phyloP scores from a whole-genome alignment of 1,139 yeast species.

The Geotrichum histeridarum region DNA sequence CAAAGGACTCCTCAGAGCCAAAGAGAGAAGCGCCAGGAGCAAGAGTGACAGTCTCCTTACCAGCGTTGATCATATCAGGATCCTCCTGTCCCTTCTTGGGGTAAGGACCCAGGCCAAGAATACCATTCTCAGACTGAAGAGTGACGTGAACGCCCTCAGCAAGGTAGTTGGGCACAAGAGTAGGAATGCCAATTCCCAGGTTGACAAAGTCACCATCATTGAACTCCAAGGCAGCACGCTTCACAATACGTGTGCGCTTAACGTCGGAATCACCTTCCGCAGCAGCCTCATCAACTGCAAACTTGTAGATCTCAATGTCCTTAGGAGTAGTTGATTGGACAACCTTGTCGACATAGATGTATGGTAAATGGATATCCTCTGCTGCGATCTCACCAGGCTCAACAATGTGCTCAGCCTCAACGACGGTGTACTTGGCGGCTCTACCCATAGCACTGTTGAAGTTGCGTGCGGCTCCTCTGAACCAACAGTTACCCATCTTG shows the following conservation, averaged over 20 bases:
- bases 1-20: slow-evolving; percentile 49
- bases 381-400: slow-evolving; percentile 46
- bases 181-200: slow-evolving; percentile 50
- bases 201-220: slow-evolving; percentile 44
- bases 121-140: slow-evolving; percentile 49
- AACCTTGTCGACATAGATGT: slow-evolving; percentile 43
- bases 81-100: slow-evolving; percentile 45
- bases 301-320: slow-evolving; percentile 41
- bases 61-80: slow-evolving; percentile 49
- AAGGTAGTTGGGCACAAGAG: slow-evolving; percentile 45
- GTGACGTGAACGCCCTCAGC: slow-evolving; percentile 41
- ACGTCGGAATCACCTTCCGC: slow-evolving; percentile 18
- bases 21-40: slow-evolving; percentile 46
- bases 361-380: slow-evolving; percentile 47
- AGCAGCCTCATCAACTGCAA: slow-evolving; percentile 19
- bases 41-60: slow-evolving; percentile 49
- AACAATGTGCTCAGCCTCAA: slow-evolving; percentile 50
- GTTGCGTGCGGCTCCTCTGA: slow-evolving; percentile 46
- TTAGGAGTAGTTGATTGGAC: slow-evolving; percentile 44
- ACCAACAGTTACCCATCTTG: slow-evolving; percentile 46
- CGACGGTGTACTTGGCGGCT: slow-evolving; percentile 45
- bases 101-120: slow-evolving; percentile 48
- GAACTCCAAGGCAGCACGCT: slow-evolving; percentile 47
- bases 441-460: slow-evolving; percentile 47
- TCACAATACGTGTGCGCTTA: slow-evolving; percentile 40